A percentile compares a stretch with the other conserved stretches of the same genome.
These are phyloP conservation scores for Lepidium didymum DNA, from an alignment of 345 rosid genomes.

Conservation along the genomic window DNA sequence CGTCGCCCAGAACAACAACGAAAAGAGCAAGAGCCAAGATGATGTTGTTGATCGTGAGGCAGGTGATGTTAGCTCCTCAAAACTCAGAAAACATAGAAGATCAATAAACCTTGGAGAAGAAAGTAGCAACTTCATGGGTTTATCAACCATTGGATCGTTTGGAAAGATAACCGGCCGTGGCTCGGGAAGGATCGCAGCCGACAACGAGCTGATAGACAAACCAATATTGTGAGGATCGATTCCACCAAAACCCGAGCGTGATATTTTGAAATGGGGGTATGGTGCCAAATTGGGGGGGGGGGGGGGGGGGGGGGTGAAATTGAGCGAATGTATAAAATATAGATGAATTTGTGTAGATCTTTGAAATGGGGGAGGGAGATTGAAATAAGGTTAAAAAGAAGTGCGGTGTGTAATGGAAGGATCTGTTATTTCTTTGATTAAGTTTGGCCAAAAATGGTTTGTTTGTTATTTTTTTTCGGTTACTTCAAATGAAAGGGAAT, in stretches of 20 bases:
- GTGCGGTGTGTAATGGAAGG: slow-evolving; percentile 1
- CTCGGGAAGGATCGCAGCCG: slow-evolving; percentile 66
- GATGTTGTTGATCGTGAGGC: slow-evolving; percentile 43
- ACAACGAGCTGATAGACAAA: slow-evolving; percentile 55
- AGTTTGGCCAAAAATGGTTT: slow-evolving; percentile 13
- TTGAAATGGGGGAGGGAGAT: slow-evolving; percentile 7
- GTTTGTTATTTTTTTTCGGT: slow-evolving; percentile 21
- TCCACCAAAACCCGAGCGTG: neutral
- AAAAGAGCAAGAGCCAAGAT: slow-evolving; percentile 34
- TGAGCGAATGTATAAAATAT: slow-evolving; percentile 28
- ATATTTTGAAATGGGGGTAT: no score
- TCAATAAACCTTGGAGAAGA: slow-evolving; percentile 73
- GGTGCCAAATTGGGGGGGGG: no score
- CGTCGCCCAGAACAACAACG: slow-evolving; percentile 51
- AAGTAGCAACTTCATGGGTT: slow-evolving; percentile 91
- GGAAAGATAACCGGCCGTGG: slow-evolving; percentile 65
- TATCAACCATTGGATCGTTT: slow-evolving; percentile 58
- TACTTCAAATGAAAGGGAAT: slow-evolving; percentile 5
- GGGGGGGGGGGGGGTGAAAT: neutral
- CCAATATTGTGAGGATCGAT: slow-evolving; percentile 21
- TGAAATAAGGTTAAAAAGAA: slow-evolving; percentile 20
- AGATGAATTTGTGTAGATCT: slow-evolving; percentile 22
- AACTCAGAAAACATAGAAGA: slow-evolving; percentile 54
- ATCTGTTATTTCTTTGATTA: slow-evolving; percentile 27
- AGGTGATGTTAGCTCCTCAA: slow-evolving; percentile 51